Base-by-base conservation (phyloP, 1,284 basidiomycete genomes). In the Tremellales sp. region DNA sequence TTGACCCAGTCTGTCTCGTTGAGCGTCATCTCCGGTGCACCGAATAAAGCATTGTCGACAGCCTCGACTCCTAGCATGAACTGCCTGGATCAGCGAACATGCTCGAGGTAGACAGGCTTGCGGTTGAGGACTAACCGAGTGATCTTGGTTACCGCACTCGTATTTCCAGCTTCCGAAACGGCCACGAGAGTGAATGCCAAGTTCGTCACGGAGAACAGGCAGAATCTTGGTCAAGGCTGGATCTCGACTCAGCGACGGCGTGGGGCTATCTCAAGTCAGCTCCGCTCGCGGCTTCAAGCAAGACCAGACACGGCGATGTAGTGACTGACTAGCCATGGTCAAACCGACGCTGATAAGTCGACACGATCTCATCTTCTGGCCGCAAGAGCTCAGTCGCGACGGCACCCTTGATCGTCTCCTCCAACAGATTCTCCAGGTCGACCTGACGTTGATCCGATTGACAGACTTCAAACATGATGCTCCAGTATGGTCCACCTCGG, bases 111-210 rank as follows among this genome's bases (percentile, higher is more conserved):
- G 29, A 5, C 27, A 29, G 39, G 21, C 29, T 27, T n/a, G 24
- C n/a, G 8, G 29, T 12, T 24, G 15, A 15, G 19, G 10, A 60
- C 62, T 46, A 46, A 64, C 53, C 2, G 74, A 76, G 57, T 79
- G 78, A 57, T 79, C 78, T 61, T 79, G 78, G 60, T 79, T 79
- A 1, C 77, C 78, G 8, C 76, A 74, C 62, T 78, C 76, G 63
- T 77, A 78, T 61, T 76, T 76, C 76, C 78, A 80, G 40, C 74
- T 76, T n/a, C 78, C 78, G 60, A 80, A 80, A 43, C 78, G 69
- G 33, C 78, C 78, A 45, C 78, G 72, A 17, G 73, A 75, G 61
- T 73, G 71, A 47, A 80, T 77, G 44, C 66, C 65, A 43, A 68
- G 61, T 15, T 56, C 64, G 46, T 78, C 73, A 53, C 68, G 62